A percentile compares a stretch with the other conserved stretches of the same genome.
These are phyloP conservation scores for Ramularia endophylla DNA, from an alignment of 2,329 filamentous ascomycete genomes.

Conservation along the genomic window DNA sequence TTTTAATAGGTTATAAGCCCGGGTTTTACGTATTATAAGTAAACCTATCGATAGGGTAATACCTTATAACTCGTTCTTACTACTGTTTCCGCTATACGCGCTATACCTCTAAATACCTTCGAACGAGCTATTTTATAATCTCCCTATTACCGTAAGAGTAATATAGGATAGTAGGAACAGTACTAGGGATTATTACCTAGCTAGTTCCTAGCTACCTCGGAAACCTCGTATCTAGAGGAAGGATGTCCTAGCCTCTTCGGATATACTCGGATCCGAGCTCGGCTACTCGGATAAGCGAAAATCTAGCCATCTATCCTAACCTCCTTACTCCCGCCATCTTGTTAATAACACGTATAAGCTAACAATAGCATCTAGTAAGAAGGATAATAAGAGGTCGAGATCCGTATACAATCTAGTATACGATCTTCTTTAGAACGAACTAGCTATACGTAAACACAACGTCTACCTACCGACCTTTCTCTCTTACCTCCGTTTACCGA, in stretches of 20 bases:
- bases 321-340: slow-evolving; percentile 1
- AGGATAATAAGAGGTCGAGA: not conserved
- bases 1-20: slow-evolving; percentile 2
- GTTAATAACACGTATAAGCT: not conserved
- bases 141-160: not conserved
- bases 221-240: too few species aligned
- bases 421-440: not conserved
- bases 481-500: too few species aligned
- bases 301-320: not conserved
- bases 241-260: too few species aligned
- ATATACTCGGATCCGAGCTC: not conserved
- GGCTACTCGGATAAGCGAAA: not conserved
- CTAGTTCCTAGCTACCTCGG: too few species aligned
- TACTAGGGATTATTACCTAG: too few species aligned
- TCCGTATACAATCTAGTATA: too few species aligned
- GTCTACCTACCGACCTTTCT: not conserved
- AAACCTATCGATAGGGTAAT: not conserved
- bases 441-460: too few species aligned
- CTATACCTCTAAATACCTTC: not conserved
- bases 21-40: not conserved
- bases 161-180: too few species aligned
- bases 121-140: too few species aligned
- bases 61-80: not conserved
- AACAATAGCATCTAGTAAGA: not conserved
- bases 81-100: not conserved